These are phyloP conservation scores for Candolleomyces efflorescens DNA, from an alignment of 768 basidiomycete genomes.

Conservation along the genomic window DNA sequence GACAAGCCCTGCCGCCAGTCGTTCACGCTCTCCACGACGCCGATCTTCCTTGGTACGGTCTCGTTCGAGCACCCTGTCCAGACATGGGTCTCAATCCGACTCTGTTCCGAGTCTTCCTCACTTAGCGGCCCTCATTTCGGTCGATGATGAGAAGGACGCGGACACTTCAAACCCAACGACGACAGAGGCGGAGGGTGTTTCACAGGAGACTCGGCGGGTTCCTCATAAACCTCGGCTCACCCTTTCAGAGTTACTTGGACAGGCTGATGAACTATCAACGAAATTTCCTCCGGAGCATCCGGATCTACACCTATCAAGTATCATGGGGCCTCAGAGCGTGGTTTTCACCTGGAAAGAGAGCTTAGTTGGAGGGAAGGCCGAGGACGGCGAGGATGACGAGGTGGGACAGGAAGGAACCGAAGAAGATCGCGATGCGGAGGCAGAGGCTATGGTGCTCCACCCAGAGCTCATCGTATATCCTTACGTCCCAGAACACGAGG, in stretches of 20 bases:
- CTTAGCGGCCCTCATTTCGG: not conserved
- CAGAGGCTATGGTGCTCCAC: slow-evolving; percentile 54
- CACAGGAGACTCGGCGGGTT: slow-evolving; percentile 5
- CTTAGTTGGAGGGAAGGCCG: slow-evolving; percentile 30
- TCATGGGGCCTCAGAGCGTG: slow-evolving; percentile 78
- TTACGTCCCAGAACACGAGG: slow-evolving; percentile 22
- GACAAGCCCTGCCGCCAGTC: not conserved
- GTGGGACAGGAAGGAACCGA: not conserved
- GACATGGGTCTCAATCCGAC: not conserved
- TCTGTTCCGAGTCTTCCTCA: not conserved
- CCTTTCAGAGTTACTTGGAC: slow-evolving; percentile 47
- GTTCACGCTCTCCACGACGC: not conserved
- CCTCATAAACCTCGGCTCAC: slow-evolving; percentile 26
- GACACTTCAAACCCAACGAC: not conserved
- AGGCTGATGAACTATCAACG: slow-evolving; percentile 56
- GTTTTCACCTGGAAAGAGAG: slow-evolving; percentile 74
- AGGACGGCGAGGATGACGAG: not conserved
- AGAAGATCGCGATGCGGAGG: slow-evolving; percentile 39
- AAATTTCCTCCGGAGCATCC: slow-evolving; percentile 59
- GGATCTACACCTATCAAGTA: slow-evolving; percentile 45
- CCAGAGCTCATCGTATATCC: slow-evolving; percentile 58
- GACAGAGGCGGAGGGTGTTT: not conserved
- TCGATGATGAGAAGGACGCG: not conserved
- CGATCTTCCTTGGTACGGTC: not conserved
- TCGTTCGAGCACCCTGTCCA: not conserved